A percentile compares a stretch with the other conserved stretches of the same genome.
These are phyloP conservation scores for Cucumis cinereus DNA, from an alignment of 306 rosid genomes.

Conservation along the genomic window DNA sequence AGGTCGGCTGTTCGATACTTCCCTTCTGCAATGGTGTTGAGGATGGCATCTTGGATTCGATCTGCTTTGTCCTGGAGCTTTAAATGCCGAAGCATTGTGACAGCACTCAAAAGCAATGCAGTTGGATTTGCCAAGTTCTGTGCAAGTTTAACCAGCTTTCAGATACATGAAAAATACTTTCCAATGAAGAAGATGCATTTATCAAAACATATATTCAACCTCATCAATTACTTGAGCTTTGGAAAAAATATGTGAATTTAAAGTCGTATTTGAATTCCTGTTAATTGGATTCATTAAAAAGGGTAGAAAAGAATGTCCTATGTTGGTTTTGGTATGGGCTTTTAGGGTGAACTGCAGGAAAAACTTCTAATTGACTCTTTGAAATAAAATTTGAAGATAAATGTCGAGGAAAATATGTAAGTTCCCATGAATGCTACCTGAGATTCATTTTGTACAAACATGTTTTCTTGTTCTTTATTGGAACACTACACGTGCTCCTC, in stretches of 20 bases:
- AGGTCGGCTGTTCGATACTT: constrained; percentile 91
- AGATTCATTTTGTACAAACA: not conserved
- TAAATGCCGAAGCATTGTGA: constrained; percentile 83
- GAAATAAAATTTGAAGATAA: not conserved
- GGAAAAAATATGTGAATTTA: not conserved
- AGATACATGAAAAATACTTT: not conserved
- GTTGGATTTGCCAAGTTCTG: constrained; percentile 97
- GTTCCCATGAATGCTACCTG: not conserved
- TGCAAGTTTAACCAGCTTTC: constrained; percentile 7
- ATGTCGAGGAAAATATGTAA: not conserved
- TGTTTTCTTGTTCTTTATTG: not conserved
- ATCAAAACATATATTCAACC: not conserved
- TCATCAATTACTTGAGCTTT: not conserved
- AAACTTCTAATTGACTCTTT: not conserved
- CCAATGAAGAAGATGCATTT: not conserved
- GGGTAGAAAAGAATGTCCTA: not conserved
- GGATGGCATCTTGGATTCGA: constrained; percentile 68
- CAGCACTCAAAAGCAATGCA: constrained; percentile 80
- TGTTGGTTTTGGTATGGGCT: not conserved
- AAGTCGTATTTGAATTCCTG: not conserved
- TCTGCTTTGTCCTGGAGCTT: constrained; percentile 67
- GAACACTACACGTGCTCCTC: not conserved
- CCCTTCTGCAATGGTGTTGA: constrained; percentile 78
- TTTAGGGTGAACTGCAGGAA: not conserved
- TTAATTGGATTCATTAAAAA: not conserved